These are phyloP conservation scores for Podaxis sp. DNA, from an alignment of 768 basidiomycete species.

Conservation along the genomic window DNA sequence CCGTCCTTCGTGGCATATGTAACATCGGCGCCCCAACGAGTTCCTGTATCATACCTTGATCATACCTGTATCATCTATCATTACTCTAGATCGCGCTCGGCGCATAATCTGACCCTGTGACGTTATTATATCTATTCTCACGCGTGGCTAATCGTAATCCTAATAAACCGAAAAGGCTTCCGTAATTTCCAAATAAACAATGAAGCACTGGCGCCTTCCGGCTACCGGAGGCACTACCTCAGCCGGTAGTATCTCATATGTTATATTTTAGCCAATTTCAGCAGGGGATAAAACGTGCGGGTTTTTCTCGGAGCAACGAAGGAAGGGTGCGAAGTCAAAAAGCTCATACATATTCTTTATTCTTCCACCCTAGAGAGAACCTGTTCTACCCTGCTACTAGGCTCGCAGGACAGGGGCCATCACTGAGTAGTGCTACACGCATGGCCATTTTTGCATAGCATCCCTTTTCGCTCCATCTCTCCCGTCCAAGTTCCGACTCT, in stretches of 20 bases:
- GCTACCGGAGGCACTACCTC: background rate
- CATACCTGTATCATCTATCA: background rate
- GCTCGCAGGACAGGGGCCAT: background rate
- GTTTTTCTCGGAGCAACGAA: background rate
- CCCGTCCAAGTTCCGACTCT: slow-evolving; percentile 6
- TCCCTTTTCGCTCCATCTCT: background rate
- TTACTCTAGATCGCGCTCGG: background rate
- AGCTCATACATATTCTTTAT: background rate
- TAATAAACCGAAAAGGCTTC: background rate
- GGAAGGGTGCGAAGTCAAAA: background rate
- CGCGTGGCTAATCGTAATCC: too few species aligned
- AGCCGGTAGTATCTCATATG: background rate
- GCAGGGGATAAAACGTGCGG: background rate
- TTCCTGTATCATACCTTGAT: background rate
- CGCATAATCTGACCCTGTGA: background rate
- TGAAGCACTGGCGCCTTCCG: background rate
- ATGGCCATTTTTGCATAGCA: too few species aligned
- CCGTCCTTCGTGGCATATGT: background rate
- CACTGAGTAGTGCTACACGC: too few species aligned
- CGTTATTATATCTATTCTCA: background rate
- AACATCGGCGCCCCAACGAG: background rate
- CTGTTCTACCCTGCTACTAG: background rate
- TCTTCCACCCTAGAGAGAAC: background rate
- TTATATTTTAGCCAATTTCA: background rate
- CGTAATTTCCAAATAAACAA: background rate